Base-by-base conservation (phyloP, 2,329 filamentous ascomycete genomes). In the Cryphonectria japonica region DNA sequence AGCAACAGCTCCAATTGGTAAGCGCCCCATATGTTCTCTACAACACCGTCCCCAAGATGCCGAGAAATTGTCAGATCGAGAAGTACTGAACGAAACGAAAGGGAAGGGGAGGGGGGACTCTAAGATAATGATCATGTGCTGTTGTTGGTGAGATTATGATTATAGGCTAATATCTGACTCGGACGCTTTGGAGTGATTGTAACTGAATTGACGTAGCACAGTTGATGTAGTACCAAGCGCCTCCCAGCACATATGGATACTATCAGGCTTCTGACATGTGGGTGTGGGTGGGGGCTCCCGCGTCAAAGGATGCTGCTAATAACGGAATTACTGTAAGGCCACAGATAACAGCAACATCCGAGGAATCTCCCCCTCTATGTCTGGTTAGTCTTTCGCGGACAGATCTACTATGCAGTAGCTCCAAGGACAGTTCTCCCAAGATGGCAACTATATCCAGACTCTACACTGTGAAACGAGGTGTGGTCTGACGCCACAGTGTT, bases 401-500 rank as follows among this genome's bases (percentile, higher is more conserved):
- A n/a, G 59, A 2, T 11, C 8, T 26, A 50, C 46, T n/a, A 50
- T 22, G 22, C 46, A 50, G 19, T 50, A 61, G 59, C 59, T 61
- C 54, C 59, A 61, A 61, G 22, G 19, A 61, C 34, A 39, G 16
- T 26, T 50, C 8, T 32, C 41, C 63, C 63, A 65, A 65, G 41
- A 65, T n/a, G 63, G 63, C 43, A 65, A 65, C 14, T 52, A 50
- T 65, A 65, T 11, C n/a, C 41, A 65, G 63, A 16, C 19, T 14
- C 41, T 52, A 11, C 32, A 34, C 59, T 16, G 22, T 32, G 59
- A 26, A 26, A n/a, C 7, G 59, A 29, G 14, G 8, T 11, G 46
- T 57, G 16, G 32, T 7, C 29, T 60, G 29, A 39, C 34, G 59
- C 34, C 59, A 39, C 34, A 37, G 59, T 61, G 32, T 61, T 39